Percentiles rank a stretch among this genome's conserved stretches.
phyloP scores from a whole-genome alignment of 2,329 filamentous ascomycete genomes.

The Hymenoscyphus fructigenus region DNA sequence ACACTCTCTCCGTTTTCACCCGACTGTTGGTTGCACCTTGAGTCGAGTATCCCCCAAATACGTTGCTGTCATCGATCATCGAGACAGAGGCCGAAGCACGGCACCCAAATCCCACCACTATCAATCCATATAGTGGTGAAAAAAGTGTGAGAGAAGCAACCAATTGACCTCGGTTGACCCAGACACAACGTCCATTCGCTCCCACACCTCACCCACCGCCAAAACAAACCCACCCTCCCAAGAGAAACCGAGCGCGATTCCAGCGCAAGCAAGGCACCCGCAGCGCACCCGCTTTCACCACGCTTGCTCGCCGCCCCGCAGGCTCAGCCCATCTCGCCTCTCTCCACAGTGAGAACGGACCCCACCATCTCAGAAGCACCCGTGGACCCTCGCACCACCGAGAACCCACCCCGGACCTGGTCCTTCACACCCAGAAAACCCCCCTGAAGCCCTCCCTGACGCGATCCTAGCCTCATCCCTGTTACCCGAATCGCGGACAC shows the following conservation, averaged over 20 bases:
- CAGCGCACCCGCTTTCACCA: background rate
- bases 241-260: background rate
- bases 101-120: background rate
- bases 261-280: constrained; percentile 1
- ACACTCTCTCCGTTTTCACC: background rate
- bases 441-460: background rate
- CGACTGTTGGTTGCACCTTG: background rate
- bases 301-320: background rate
- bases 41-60: constrained; percentile 7
- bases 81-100: constrained; percentile 13
- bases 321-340: background rate
- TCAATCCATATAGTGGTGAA: background rate
- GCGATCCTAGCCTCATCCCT: background rate
- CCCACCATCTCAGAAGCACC: background rate
- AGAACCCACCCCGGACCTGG: background rate
- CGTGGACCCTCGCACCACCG: background rate
- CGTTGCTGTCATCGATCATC: constrained; percentile 15
- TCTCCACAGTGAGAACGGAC: constrained; percentile 2
- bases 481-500: background rate
- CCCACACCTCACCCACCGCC: background rate
- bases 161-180: background rate
- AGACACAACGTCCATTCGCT: background rate
- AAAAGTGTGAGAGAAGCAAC: background rate
- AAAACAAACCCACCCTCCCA: background rate
- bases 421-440: background rate